Evolutionary conservation across 2,329 filamentous ascomycete species (phyloP).

Genomic region (Westerdykella aurantiaca): DNA sequence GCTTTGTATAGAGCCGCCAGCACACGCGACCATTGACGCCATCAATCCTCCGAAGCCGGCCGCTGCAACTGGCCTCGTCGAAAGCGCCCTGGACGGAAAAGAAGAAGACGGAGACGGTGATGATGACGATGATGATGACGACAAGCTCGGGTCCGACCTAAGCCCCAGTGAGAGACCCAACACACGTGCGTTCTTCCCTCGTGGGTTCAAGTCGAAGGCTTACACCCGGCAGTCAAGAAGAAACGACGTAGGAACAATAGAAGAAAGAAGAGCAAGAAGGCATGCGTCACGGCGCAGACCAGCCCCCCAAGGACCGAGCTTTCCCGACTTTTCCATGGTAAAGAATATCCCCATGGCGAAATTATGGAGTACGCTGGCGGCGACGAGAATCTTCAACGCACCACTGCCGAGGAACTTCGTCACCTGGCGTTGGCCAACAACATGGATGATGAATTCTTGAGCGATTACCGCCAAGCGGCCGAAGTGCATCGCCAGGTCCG

Average conservation of each 20-base stretch:
- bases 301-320: conserved; percentile 67
- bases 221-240: conserved; percentile 50
- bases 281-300: conserved; percentile 48
- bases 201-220: conserved; percentile 6
- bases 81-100: conserved; percentile 38
- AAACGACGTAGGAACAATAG: conserved; percentile 65
- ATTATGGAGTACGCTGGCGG: conserved; percentile 60
- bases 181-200: too few relatives aligned
- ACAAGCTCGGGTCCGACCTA: conserved; percentile 33
- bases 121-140: conserved; percentile 42
- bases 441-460: conserved; percentile 68
- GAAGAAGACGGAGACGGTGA: conserved; percentile 46
- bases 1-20: conserved; percentile 19
- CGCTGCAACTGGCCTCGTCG: conserved; percentile 32
- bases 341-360: conserved; percentile 67
- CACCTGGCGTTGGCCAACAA: conserved; percentile 59
- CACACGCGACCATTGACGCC: conserved; percentile 17
- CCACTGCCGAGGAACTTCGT: conserved; percentile 74
- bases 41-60: conserved; percentile 32
- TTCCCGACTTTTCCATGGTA: conserved; percentile 62
- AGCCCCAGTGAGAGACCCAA: conserved; percentile 13
- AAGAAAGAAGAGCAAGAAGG: conserved; percentile 62
- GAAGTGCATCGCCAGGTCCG: conserved; percentile 82
- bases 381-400: conserved; percentile 69
- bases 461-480: conserved; percentile 77